Base-by-base conservation (phyloP, 2,329 filamentous ascomycete species). In the Fusarium newnesense region DNA sequence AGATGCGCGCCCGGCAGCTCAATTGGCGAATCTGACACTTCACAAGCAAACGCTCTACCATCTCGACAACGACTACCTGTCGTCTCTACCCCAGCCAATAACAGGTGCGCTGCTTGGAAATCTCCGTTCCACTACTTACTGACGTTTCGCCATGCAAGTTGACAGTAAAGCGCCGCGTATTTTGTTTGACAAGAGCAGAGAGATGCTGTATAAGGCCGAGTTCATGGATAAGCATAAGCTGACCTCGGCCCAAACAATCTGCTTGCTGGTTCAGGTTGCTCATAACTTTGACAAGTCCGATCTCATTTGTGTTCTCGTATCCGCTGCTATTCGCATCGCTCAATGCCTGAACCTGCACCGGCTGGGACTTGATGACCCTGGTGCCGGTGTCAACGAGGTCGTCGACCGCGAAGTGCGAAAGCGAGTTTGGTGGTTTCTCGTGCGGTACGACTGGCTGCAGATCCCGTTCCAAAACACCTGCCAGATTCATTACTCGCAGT, bases 221-320 rank as follows among this genome's bases (percentile, higher is more conserved):
- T 64, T 62, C 44, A 64, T 64, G 61, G 61, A 62, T 7, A 47
- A 43, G 10, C 61, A 64, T n/a, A 62, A 42, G 12, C 8, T 64
- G 13, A 16, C 57, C 0, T 52, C 61, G 0, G 57, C 62, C 2
- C 61, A 64, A 37, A n/a, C 44, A 1, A 39, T 52, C 1, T 62
- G 61, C 11, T 24, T 64, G 11, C 10, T 64, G 15, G 61, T 64
- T 0, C 61, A 64, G 3, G 57, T 62, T 3, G 57, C 61, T 8
- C 44, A 64, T 2, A 64, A 64, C 8, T 34, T 62, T 13, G 58
- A 64, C 21, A 64, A 64, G 1, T 64, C 61, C 0, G 61, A 64
- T 8, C 37, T 62, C 2, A 62, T 62, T 1, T 64, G 61, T 7
- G 44, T 64, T 4, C 19, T 64, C 15, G 21, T 64, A 9, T 64